A percentile compares a stretch with the other conserved stretches of the same genome.
Conservation (phyloP, 495 filamentous ascomycete genomes). For the Neurospora sp. region DNA sequence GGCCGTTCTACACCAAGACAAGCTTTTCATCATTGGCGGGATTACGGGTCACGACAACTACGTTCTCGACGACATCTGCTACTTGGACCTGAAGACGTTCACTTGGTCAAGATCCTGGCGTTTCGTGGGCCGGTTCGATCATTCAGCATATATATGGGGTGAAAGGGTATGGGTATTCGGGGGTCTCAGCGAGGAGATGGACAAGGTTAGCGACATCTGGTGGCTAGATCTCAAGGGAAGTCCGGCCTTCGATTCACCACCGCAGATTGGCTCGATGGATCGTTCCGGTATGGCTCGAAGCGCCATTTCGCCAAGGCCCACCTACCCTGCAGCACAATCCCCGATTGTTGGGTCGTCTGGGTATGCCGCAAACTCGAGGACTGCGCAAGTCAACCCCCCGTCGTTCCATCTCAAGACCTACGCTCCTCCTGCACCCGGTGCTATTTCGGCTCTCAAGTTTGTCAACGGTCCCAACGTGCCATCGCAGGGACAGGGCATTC, state of each 20-base stretch:
- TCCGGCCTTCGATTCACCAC: conserved; percentile 68
- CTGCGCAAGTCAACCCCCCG: conserved; percentile 67
- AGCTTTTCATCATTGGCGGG: conserved; percentile 87
- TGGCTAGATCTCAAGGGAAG: conserved; percentile 90
- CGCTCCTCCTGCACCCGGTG: conserved; percentile 62
- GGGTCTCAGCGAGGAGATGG: conserved; percentile 88
- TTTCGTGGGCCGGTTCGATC: conserved; percentile 88
- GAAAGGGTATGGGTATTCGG: conserved; percentile 96
- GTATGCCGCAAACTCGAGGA: conserved; percentile 83
- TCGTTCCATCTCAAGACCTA: conserved; percentile 59
- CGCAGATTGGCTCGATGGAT: conserved; percentile 57
- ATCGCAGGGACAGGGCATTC: conserved; percentile 75
- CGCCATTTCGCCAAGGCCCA: conserved; percentile 33
- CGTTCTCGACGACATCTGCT: conserved; percentile 90
- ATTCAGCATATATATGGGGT: conserved; percentile 80
- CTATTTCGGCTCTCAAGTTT: conserved; percentile 84
- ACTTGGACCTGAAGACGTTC: conserved; percentile 92
- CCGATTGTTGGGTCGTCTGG: conserved; percentile 51
- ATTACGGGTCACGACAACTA: conserved; percentile 79
- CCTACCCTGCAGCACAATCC: conserved; percentile 28
- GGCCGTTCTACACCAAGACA: conserved; percentile 89
- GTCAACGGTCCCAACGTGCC: conserved; percentile 81
- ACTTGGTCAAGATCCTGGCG: conserved; percentile 96
- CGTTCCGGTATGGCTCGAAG: conserved; percentile 24
- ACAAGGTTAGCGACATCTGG: conserved; percentile 88